Percentiles rank a stretch among this genome's conserved stretches.
These are phyloP conservation scores for Cladorrhinum sp. DNA, from an alignment of 2,329 filamentous ascomycete species.

Conservation along the genomic window DNA sequence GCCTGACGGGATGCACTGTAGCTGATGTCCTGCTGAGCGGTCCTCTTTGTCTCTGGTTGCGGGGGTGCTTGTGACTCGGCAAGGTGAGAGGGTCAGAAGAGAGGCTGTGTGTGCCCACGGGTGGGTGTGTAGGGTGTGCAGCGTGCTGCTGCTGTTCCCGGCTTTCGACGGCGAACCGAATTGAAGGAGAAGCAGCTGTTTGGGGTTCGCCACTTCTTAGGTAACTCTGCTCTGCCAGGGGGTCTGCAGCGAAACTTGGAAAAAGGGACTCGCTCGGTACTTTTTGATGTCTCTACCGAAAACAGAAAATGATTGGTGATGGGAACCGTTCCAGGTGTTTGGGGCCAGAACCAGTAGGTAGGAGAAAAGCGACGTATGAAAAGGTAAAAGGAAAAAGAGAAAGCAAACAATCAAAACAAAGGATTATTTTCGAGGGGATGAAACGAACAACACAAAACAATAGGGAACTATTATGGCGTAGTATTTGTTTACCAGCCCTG, in stretches of 20 bases:
- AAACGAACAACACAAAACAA: conserved; percentile 4
- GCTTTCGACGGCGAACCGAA: conserved; percentile 24
- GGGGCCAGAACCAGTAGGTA: neutral
- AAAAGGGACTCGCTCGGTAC: neutral
- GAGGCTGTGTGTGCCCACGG: neutral
- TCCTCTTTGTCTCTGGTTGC: neutral
- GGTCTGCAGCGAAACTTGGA: neutral
- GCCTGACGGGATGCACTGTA: neutral
- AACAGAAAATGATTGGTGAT: conserved; percentile 11
- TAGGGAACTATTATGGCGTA: neutral
- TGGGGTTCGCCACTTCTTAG: conserved; percentile 21
- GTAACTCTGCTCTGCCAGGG: neutral
- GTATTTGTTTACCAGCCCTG: neutral
- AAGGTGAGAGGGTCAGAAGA: neutral
- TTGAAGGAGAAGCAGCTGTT: neutral
- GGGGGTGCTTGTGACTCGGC: conserved; percentile 1
- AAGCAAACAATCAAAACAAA: neutral
- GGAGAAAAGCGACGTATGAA: neutral
- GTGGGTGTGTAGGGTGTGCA: conserved; percentile 8
- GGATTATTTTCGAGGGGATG: neutral
- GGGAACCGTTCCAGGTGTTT: neutral
- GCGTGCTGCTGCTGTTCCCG: conserved; percentile 23
- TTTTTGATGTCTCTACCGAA: neutral
- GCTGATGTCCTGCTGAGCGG: neutral
- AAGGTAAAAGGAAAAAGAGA: conserved; percentile 11